A percentile compares a stretch with the other conserved stretches of the same genome.
These are phyloP conservation scores for Trichoderma endophyticum DNA, from an alignment of 2,329 filamentous ascomycete genomes.

Conservation along the genomic window DNA sequence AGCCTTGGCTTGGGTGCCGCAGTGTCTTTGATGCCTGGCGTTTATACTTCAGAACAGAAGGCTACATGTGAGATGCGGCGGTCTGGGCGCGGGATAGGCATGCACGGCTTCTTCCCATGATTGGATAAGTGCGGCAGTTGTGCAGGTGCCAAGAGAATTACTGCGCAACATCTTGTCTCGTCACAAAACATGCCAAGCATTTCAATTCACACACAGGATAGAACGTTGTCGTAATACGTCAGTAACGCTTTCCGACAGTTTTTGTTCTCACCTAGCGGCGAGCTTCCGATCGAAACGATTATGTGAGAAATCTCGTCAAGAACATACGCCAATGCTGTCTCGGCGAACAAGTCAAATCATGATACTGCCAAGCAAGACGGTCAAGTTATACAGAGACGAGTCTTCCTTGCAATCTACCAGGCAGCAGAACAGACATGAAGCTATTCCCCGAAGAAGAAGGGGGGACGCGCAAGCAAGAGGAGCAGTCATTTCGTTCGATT, in stretches of 20 bases:
- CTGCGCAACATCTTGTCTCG: neutral
- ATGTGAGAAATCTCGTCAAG: neutral
- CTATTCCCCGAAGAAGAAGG: neutral
- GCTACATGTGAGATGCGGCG: neutral
- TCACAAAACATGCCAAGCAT: neutral
- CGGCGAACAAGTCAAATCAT: neutral
- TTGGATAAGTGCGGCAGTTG: neutral
- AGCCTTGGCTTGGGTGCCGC: neutral
- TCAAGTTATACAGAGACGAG: neutral
- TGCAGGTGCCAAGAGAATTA: neutral
- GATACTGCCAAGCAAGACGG: neutral
- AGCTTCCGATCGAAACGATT: neutral
- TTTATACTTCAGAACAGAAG: neutral
- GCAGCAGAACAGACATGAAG: neutral
- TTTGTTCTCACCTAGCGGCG: neutral
- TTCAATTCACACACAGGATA: neutral
- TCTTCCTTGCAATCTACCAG: neutral
- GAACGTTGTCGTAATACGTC: neutral
- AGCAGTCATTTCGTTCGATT: neutral
- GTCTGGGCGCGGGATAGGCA: neutral
- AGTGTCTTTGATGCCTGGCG: constrained; percentile 1
- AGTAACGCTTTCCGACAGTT: neutral
- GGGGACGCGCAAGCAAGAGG: neutral
- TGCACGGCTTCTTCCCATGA: neutral
- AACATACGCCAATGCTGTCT: neutral